Evolutionary conservation across 2,329 filamentous ascomycete genomes (phyloP).

Genomic region (Ophiosphaerella korrae): DNA sequence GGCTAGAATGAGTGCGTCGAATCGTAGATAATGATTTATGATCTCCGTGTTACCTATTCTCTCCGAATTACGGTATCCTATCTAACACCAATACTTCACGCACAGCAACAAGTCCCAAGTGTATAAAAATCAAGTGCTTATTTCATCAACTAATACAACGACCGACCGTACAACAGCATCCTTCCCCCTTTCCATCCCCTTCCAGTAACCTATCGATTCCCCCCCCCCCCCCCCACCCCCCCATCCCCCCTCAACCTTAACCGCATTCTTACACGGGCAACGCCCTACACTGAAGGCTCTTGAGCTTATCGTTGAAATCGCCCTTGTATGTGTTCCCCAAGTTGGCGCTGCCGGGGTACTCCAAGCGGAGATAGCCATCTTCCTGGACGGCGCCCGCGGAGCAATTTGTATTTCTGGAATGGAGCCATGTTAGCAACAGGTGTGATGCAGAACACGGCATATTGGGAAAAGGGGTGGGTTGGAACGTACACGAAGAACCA

Average conservation of each 20-base stretch:
- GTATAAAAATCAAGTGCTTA: no score
- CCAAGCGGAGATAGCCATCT: slow-evolving; percentile 11
- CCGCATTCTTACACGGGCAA: no score
- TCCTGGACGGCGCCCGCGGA: slow-evolving; percentile 10
- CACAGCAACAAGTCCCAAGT: no score
- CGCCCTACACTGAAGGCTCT: slow-evolving; percentile 14
- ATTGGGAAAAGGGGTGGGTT: not conserved
- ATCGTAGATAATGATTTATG: no score
- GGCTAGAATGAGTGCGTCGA: no score
- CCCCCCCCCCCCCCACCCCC: not conserved
- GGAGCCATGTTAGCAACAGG: not conserved
- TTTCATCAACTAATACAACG: no score
- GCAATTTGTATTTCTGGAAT: slow-evolving; percentile 23
- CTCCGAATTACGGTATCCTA: no score
- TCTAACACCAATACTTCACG: no score
- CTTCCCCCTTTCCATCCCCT: not conserved
- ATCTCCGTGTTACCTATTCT: no score
- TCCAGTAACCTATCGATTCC: not conserved
- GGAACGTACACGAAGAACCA: slow-evolving; percentile 35
- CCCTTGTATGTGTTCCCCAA: slow-evolving; percentile 20
- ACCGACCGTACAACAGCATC: no score
- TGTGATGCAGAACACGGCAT: no score
- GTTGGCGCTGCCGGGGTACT: slow-evolving; percentile 20
- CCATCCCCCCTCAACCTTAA: not conserved
- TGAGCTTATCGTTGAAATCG: slow-evolving; percentile 23